phyloP scores from a whole-genome alignment of 768 basidiomycete species.

The Boletus reticulatus region DNA sequence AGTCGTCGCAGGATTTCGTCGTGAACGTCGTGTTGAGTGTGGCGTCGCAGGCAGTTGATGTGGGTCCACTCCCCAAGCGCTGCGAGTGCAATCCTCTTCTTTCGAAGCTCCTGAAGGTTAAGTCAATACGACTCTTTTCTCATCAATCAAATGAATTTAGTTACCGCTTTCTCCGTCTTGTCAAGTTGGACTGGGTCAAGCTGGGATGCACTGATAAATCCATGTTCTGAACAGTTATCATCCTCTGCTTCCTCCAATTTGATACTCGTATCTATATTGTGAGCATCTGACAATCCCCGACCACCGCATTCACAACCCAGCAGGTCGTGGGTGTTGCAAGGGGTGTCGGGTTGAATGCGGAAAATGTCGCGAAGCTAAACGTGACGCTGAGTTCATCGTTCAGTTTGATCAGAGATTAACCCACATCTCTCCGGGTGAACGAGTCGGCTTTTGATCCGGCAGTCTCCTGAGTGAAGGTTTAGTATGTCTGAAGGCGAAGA shows the following conservation, averaged over 20 bases:
- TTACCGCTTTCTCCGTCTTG: conserved; percentile 54
- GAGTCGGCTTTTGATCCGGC: conserved; percentile 74
- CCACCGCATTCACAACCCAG: conserved; percentile 73
- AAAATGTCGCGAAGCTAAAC: conserved; percentile 88
- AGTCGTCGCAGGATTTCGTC: conserved; percentile 65
- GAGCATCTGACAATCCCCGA: conserved; percentile 1
- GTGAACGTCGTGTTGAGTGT: conserved; percentile 48
- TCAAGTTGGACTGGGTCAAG: conserved; percentile 44
- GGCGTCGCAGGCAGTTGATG: conserved; percentile 62
- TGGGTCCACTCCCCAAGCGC: conserved; percentile 83
- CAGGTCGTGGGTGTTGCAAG: conserved; percentile 91
- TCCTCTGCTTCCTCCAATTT: conserved; percentile 30
- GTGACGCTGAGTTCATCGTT: neutral
- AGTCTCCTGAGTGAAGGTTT: conserved; percentile 32
- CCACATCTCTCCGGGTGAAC: conserved; percentile 82
- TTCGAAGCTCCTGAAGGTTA: conserved; percentile 53
- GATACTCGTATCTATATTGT: neutral
- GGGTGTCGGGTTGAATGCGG: conserved; percentile 73
- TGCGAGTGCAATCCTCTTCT: conserved; percentile 67
- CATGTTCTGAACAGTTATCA: conserved; percentile 33
- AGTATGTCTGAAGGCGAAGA: neutral
- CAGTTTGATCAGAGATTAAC: conserved; percentile 20
- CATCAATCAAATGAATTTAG: conserved; percentile 10
- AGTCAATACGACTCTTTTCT: conserved; percentile 1
- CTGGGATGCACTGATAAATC: conserved; percentile 68